Base-by-base conservation (phyloP, 2,329 filamentous ascomycete genomes). In the Ustulina deusta region DNA sequence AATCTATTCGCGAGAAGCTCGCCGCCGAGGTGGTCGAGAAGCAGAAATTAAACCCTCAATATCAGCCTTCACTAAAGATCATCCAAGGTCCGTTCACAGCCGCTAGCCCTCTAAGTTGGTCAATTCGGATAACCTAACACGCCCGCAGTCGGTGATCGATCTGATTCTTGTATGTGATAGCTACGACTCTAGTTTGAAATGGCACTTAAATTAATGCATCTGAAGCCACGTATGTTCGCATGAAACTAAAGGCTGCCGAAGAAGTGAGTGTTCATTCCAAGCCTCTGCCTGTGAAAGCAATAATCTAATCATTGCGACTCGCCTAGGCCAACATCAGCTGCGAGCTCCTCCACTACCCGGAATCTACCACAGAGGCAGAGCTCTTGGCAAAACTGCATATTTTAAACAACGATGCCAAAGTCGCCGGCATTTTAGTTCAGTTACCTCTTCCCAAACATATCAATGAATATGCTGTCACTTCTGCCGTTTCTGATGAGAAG, bases 191-290 rank as follows among this genome's bases (percentile, higher is more conserved):
- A 11, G 46, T 65, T 66, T 17, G 72, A 69, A 66, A 56, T 56
- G 17, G 11, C 34, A 17, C 59, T 69, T 61, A 72, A 68, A 65
- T 74, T 77, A 76, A 79, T 77, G 80, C 74, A 79, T 57, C 27
- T 51, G 27, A 76, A 95, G 92, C 91, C 77, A 98, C 95, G 60
- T 99, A 99, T 92, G 95, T 99, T 82, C 94, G 94, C 83, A 99
- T 99, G 96, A 99, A 99, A 85, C 84, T 97, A 78, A 99, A 97
- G 87, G 96, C 96, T 73, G 96, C 96, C 66, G 86, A 93, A 79
- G 96, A 98, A 87, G 92, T 94, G 84, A 74, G 83, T 52, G 36
- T 40, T 13, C n/a, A 52, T 36, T 46, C 10, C 46, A 48, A 55
- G 32, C 38, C 32, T 60, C 25, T 40, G 17, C 51, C 58, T 32